phyloP scores from a whole-genome alignment of 805 yeast species.

The Myxozyma melibiosi region DNA sequence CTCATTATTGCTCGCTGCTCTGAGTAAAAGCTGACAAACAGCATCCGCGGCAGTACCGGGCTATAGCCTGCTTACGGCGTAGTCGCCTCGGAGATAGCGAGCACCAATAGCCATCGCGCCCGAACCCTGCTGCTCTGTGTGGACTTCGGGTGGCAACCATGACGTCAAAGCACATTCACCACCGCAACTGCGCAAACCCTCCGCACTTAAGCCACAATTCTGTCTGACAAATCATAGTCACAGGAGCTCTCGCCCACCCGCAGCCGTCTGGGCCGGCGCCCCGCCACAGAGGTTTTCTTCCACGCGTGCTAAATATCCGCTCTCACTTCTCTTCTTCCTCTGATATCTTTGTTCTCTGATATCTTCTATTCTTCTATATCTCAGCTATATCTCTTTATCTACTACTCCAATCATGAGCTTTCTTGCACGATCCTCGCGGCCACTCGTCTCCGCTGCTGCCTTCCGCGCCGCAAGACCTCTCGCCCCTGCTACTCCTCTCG shows the following conservation, averaged over 20 bases:
- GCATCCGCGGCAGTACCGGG: too few species aligned
- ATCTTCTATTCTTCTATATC: not conserved
- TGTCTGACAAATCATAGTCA: conserved; percentile 12
- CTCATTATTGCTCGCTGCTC: too few species aligned
- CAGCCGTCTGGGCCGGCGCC: not conserved
- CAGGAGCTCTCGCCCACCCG: conserved; percentile 6
- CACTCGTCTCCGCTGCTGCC: conserved; percentile 10
- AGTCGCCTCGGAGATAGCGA: too few species aligned
- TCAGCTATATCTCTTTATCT: not conserved
- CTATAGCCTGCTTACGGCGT: too few species aligned
- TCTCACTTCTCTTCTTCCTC: not conserved
- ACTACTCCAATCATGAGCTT: conserved; percentile 11
- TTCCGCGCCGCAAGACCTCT: conserved; percentile 2
- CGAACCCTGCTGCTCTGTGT: too few species aligned
- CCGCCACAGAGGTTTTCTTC: conserved; percentile 13
- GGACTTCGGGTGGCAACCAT: too few species aligned
- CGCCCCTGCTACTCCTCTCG: conserved; percentile 5
- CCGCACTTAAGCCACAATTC: not conserved
- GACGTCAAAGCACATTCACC: not conserved
- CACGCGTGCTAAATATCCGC: conserved; percentile 9
- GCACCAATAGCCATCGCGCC: too few species aligned
- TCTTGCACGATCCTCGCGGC: conserved; percentile 17
- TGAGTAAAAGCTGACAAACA: too few species aligned
- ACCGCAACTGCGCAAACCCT: not conserved
- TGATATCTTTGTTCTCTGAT: not conserved